Conservation (phyloP, 1,284 basidiomycete species). For the Afroboletus lepidellus region DNA sequence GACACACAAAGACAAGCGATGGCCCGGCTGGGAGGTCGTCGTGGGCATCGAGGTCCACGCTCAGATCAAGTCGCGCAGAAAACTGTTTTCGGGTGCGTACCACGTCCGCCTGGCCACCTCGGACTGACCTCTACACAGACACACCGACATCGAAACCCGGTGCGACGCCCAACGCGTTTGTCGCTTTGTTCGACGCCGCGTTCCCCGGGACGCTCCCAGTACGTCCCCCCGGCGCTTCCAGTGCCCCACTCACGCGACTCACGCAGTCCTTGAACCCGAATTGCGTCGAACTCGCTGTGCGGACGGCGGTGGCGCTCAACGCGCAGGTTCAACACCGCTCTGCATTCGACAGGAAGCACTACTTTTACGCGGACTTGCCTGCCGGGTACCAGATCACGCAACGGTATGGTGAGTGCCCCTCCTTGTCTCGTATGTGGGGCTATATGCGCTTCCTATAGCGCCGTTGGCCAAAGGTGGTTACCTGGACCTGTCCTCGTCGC, state of each 20-base stretch:
- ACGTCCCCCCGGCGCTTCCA: conserved; percentile 26
- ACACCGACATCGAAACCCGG: conserved; percentile 52
- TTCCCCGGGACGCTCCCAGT: conserved; percentile 94
- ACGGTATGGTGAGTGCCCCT: conserved; percentile 68
- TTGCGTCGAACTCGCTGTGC: conserved; percentile 80
- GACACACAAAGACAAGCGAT: conserved; percentile 36
- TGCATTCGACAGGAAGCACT: conserved; percentile 95
- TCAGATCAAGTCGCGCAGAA: conserved; percentile 84
- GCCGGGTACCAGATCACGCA: conserved; percentile 97
- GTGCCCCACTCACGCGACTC: not conserved
- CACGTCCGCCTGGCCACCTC: not conserved
- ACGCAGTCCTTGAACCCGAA: conserved; percentile 73
- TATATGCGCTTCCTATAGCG: conserved; percentile 40
- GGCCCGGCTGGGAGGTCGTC: conserved; percentile 79
- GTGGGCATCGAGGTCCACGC: conserved; percentile 97
- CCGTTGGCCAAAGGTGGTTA: conserved; percentile 72
- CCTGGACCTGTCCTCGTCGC: conserved; percentile 54
- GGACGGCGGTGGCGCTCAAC: conserved; percentile 81
- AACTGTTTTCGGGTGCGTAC: conserved; percentile 84
- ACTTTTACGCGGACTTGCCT: conserved; percentile 96
- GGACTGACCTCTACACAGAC: conserved; percentile 35
- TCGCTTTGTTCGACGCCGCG: conserved; percentile 86
- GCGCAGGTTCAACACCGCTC: conserved; percentile 73
- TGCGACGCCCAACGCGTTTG: conserved; percentile 67
- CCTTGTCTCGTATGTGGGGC: not conserved